These are phyloP conservation scores for Coemansia interrupta DNA, from an alignment of 192 early-diverging fungal species.

Conservation along the genomic window DNA sequence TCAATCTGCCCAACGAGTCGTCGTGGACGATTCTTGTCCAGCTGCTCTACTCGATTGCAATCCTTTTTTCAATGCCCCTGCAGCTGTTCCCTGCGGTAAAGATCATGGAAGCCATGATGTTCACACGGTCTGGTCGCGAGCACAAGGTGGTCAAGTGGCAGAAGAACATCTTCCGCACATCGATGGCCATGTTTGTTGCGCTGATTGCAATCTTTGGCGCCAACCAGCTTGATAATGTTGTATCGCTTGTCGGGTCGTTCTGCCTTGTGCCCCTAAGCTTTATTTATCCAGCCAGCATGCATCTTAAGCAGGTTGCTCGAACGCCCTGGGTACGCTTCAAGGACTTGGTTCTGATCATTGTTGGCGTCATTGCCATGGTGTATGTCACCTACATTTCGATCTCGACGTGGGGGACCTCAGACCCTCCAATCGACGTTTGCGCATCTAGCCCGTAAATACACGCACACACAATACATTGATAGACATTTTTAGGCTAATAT, in stretches of 20 bases:
- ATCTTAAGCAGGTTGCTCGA: slow-evolving; percentile 63
- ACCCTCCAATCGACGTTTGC: slow-evolving; percentile 35
- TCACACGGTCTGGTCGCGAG: slow-evolving; percentile 76
- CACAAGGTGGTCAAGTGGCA: slow-evolving; percentile 78
- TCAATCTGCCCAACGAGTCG: slow-evolving; percentile 76
- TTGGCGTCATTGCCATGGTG: slow-evolving; percentile 73
- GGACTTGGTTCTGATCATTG: slow-evolving; percentile 62
- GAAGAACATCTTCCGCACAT: slow-evolving; percentile 76
- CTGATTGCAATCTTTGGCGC: slow-evolving; percentile 75
- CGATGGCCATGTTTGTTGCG: slow-evolving; percentile 64
- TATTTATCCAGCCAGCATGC: slow-evolving; percentile 87
- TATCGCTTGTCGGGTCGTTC: slow-evolving; percentile 80
- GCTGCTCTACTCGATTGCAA: slow-evolving; percentile 85
- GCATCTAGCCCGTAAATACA: slow-evolving; percentile 13
- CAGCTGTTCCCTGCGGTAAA: slow-evolving; percentile 91
- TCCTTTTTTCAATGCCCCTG: slow-evolving; percentile 91
- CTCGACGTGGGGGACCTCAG: slow-evolving; percentile 39
- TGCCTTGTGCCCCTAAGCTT: slow-evolving; percentile 76
- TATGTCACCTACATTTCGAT: slow-evolving; percentile 70
- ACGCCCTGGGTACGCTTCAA: slow-evolving; percentile 50
- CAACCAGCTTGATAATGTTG: slow-evolving; percentile 77
- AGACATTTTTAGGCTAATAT: not conserved
- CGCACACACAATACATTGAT: slow-evolving; percentile 4
- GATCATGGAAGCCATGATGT: slow-evolving; percentile 86
- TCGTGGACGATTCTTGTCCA: slow-evolving; percentile 73